Evolutionary conservation across 75 land plant genomes (phyloP).

Genomic region (Larix kaempferi): DNA sequence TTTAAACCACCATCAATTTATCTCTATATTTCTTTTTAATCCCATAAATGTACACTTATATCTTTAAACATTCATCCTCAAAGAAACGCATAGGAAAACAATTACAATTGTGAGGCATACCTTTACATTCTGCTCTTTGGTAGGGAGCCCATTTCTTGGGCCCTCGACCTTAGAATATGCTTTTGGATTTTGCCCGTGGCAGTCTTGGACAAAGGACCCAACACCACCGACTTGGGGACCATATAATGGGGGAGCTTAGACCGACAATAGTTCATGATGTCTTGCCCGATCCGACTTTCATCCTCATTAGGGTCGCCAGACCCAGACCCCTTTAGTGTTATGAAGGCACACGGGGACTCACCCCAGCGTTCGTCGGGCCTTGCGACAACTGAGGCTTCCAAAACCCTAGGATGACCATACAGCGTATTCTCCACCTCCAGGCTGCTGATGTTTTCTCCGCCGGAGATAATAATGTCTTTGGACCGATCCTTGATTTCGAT

Average conservation of each 20-base stretch:
- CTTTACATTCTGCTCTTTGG: constrained; percentile 44
- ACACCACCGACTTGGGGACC: constrained; percentile 80
- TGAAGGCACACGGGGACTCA: constrained; percentile 91
- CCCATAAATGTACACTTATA: too few relatives aligned
- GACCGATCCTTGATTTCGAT: constrained; percentile 87
- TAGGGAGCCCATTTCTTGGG: constrained; percentile 67
- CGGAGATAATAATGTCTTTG: constrained; percentile 94
- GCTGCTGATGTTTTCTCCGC: constrained; percentile 93
- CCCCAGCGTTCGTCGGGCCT: constrained; percentile 87
- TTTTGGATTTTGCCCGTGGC: constrained; percentile 92
- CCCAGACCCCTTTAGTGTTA: constrained; percentile 42
- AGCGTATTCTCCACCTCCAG: constrained; percentile 70
- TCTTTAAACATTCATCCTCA: too few relatives aligned
- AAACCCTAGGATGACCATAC: constrained; percentile 59
- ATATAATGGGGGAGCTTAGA: constrained; percentile 72
- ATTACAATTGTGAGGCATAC: too few relatives aligned
- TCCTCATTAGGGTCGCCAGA: background rate
- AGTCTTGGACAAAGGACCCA: constrained; percentile 82
- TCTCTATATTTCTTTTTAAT: too few relatives aligned
- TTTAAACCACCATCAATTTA: too few relatives aligned
- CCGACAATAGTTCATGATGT: constrained; percentile 60
- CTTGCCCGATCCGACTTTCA: constrained; percentile 34
- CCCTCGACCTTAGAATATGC: constrained; percentile 66
- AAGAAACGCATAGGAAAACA: too few relatives aligned
- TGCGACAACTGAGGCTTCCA: constrained; percentile 87